Conservation (phyloP, 106 monocot species). For the Dioscorea dumetorum region DNA sequence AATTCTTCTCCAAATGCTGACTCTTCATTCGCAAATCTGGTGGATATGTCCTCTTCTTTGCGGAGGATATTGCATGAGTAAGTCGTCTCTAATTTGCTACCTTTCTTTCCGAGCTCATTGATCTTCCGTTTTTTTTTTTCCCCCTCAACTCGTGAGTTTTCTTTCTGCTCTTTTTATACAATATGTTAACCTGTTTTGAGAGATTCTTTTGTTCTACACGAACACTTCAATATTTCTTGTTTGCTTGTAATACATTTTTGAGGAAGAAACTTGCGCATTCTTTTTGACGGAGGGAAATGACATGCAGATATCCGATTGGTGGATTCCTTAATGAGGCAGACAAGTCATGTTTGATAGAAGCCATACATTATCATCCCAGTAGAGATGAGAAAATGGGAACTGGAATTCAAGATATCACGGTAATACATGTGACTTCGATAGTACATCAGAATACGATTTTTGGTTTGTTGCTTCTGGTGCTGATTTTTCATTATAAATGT, state of each 20-base stretch:
- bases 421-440: neutral
- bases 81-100: slow-evolving; percentile 16
- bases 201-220: neutral
- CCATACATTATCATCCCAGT: slow-evolving; percentile 57
- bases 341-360: slow-evolving; percentile 35
- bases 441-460: neutral
- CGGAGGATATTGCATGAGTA: slow-evolving; percentile 42
- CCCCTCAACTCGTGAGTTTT: neutral
- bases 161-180: neutral
- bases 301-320: slow-evolving; percentile 48
- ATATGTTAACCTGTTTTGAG: neutral
- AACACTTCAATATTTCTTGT: neutral
- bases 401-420: slow-evolving; percentile 68
- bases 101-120: neutral
- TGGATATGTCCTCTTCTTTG: slow-evolving; percentile 42
- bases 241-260: neutral
- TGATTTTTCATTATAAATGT: neutral
- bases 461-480: neutral
- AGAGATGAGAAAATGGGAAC: slow-evolving; percentile 45
- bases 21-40: slow-evolving; percentile 24
- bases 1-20: neutral
- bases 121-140: neutral
- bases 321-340: slow-evolving; percentile 35
- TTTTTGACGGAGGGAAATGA: neutral
- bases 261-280: neutral